Evolutionary conservation across 768 basidiomycete species (phyloP).

Genomic region (Epithele typhae): DNA sequence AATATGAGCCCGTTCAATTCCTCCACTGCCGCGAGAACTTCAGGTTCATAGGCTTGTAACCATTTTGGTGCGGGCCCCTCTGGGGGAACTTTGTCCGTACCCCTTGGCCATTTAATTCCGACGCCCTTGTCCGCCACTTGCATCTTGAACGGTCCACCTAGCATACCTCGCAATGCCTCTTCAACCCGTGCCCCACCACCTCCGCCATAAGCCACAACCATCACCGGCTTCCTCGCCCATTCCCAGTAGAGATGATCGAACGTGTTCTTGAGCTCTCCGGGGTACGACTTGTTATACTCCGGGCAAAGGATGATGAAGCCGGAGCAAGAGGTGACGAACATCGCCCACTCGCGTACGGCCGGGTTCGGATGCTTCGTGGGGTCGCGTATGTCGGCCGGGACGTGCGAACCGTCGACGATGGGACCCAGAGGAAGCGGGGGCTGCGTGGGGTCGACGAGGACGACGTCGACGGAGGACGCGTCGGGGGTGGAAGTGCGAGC

Average conservation of each 20-base stretch:
- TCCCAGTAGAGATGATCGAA: constrained; percentile 38
- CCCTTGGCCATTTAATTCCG: constrained; percentile 17
- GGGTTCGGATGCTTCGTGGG: constrained; percentile 26
- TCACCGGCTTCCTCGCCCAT: constrained; percentile 31
- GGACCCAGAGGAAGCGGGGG: constrained; percentile 26
- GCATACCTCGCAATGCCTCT: constrained; percentile 26
- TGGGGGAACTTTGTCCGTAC: constrained; percentile 13
- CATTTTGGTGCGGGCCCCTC: constrained; percentile 16
- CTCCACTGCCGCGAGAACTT: constrained; percentile 14
- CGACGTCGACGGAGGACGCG: constrained; percentile 11
- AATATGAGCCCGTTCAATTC: constrained; percentile 15
- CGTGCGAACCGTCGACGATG: constrained; percentile 22
- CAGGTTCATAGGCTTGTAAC: constrained; percentile 14
- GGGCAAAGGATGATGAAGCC: constrained; percentile 34
- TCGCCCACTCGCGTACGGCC: constrained; percentile 28
- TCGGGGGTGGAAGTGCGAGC: not conserved
- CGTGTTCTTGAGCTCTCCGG: constrained; percentile 35
- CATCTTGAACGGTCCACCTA: constrained; percentile 22
- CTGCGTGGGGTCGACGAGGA: constrained; percentile 22
- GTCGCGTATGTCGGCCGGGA: constrained; percentile 24
- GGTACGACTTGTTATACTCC: constrained; percentile 38
- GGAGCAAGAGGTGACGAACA: constrained; percentile 23
- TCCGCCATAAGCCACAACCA: constrained; percentile 32
- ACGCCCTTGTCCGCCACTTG: constrained; percentile 12
- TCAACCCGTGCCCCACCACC: constrained; percentile 28